Conservation (phyloP, 2,329 filamentous ascomycete species). For the Arthrobotrys iridis region DNA sequence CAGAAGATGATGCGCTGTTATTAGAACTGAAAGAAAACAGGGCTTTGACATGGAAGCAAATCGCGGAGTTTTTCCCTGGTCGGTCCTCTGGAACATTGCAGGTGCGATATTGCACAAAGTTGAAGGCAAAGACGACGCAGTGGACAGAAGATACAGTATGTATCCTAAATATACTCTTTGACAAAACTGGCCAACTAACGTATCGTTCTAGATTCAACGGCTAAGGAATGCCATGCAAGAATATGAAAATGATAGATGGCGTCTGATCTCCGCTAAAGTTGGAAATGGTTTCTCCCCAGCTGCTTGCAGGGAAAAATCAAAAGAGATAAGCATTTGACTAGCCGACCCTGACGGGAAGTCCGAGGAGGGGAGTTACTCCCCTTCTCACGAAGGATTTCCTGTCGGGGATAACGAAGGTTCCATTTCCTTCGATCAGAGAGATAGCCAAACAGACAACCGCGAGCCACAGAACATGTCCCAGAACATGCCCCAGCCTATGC, state of each 20-base stretch:
- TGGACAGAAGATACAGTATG: conserved; percentile 94
- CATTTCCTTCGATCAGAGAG: conserved; percentile 54
- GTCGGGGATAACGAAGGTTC: conserved; percentile 53
- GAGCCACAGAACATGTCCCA: conserved; percentile 45
- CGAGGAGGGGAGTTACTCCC: conserved; percentile 56
- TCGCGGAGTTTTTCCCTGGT: conserved; percentile 93
- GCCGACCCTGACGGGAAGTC: conserved; percentile 55
- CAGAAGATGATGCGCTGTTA: conserved; percentile 86
- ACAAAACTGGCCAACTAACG: conserved; percentile 59
- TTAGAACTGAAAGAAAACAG: conserved; percentile 94
- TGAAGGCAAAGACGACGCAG: conserved; percentile 90
- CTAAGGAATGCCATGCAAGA: conserved; percentile 80
- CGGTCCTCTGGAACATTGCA: conserved; percentile 89
- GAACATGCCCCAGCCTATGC: not conserved
- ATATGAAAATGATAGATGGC: conserved; percentile 92
- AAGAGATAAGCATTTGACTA: conserved; percentile 66
- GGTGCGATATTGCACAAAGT: conserved; percentile 92
- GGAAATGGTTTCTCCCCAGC: conserved; percentile 87
- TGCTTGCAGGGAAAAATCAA: conserved; percentile 83
- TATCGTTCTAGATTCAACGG: conserved; percentile 73
- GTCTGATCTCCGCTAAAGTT: conserved; percentile 88
- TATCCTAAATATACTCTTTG: conserved; percentile 38
- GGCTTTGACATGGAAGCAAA: conserved; percentile 96
- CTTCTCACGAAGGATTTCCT: conserved; percentile 55
- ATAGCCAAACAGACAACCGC: conserved; percentile 52